A percentile compares a stretch with the other conserved stretches of the same genome.
These are phyloP conservation scores for Leccinum uliginosum DNA, from an alignment of 768 basidiomycete genomes.

Conservation along the genomic window DNA sequence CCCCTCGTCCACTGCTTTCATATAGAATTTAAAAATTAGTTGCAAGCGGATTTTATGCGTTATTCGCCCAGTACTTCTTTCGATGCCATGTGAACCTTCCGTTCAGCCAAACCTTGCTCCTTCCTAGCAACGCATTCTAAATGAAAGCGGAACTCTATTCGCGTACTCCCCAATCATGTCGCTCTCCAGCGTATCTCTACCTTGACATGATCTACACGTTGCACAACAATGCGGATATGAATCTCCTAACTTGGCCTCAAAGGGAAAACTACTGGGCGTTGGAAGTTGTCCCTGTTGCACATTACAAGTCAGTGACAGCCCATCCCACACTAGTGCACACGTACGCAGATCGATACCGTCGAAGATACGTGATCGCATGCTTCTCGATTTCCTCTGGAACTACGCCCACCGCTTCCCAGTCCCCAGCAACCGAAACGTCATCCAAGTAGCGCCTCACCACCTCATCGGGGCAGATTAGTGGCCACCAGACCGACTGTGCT, in stretches of 20 bases:
- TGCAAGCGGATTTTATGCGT: conserved; percentile 27
- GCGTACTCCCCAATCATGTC: conserved; percentile 5
- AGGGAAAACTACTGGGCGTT: conserved; percentile 64
- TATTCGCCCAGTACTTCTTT: conserved; percentile 5
- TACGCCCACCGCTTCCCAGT: conserved; percentile 82
- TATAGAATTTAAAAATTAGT: conserved; percentile 1
- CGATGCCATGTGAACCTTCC: conserved; percentile 19
- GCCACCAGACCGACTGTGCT: conserved; percentile 83
- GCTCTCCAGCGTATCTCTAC: conserved; percentile 11
- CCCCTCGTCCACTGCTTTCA: conserved; percentile 19
- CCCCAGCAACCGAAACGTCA: conserved; percentile 68
- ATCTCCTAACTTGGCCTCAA: conserved; percentile 36
- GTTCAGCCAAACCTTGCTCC: conserved; percentile 10
- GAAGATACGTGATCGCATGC: conserved; percentile 84
- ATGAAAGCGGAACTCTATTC: conserved; percentile 28
- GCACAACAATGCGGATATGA: conserved; percentile 28
- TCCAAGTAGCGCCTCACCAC: conserved; percentile 83
- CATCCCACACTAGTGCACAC: conserved; percentile 33
- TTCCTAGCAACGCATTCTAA: conserved; percentile 29
- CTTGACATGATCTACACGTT: conserved; percentile 24
- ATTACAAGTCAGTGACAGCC: conserved; percentile 11
- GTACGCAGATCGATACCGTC: conserved; percentile 85
- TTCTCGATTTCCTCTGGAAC: conserved; percentile 80
- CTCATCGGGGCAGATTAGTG: conserved; percentile 85
- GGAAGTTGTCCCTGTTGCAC: conserved; percentile 55